phyloP scores from a whole-genome alignment of 148 eudicot species.

The Silene conica region DNA sequence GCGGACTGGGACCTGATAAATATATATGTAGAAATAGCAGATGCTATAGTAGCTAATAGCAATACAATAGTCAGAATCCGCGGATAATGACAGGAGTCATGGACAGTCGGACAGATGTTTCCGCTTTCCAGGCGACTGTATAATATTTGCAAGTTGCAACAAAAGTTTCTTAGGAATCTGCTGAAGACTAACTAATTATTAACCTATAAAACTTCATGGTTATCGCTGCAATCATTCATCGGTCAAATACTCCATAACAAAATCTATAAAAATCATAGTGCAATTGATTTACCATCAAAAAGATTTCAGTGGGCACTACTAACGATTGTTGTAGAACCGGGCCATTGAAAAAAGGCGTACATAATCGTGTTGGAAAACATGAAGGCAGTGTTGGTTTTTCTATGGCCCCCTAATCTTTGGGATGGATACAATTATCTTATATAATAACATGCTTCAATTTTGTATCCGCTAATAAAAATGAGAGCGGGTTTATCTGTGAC shows the following conservation, averaged over 20 bases:
- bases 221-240: conserved; percentile 15
- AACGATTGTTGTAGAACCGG: conserved; percentile 16
- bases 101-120: background rate
- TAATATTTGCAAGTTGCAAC: background rate
- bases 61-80: background rate
- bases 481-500: background rate
- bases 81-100: conserved; percentile 1
- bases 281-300: conserved; percentile 13
- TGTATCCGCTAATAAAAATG: background rate
- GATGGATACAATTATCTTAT: conserved; percentile 20
- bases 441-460: background rate
- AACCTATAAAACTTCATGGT: conserved; percentile 11
- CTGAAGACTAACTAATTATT: background rate
- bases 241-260: background rate
- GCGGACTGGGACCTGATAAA: background rate
- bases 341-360: conserved; percentile 17
- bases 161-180: conserved; percentile 3
- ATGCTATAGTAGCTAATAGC: background rate
- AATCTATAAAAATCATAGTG: conserved; percentile 2
- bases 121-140: background rate
- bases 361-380: conserved; percentile 27
- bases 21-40: no score
- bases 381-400: conserved; percentile 22
- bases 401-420: conserved; percentile 24
- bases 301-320: conserved; percentile 21